phyloP scores from a whole-genome alignment of 805 yeast species.

The Candida parachauliodes region DNA sequence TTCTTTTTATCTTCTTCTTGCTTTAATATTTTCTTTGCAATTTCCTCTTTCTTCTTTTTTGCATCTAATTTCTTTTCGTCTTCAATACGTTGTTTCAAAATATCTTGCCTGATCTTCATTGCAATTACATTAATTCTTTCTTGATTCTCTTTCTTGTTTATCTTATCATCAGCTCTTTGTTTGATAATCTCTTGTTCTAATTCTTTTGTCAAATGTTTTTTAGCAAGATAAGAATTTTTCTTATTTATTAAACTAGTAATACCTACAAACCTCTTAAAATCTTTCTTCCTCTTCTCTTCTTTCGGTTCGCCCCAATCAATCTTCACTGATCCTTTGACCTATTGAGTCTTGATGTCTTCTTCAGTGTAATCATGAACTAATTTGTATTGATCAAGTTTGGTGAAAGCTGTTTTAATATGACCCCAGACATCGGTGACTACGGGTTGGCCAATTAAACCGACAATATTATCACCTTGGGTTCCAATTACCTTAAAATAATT shows the following conservation, averaged over 20 bases:
- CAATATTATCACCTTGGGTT: conserved; percentile 39
- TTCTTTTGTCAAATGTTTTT: not conserved
- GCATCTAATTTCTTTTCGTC: not conserved
- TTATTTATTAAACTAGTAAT: not conserved
- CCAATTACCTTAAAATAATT: conserved; percentile 65
- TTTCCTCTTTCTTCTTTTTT: not conserved
- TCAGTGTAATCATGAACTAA: conserved; percentile 35
- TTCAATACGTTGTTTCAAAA: not conserved
- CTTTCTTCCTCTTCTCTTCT: not conserved
- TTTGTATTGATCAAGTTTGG: conserved; percentile 24
- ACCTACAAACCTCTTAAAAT: not conserved
- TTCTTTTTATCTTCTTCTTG: not conserved
- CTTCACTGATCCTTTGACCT: not conserved
- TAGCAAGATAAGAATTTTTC: not conserved
- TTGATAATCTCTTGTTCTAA: not conserved
- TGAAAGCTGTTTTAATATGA: conserved; percentile 27
- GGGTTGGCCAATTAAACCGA: conserved; percentile 26
- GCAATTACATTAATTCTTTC: conserved; percentile 3
- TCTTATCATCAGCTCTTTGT: not conserved
- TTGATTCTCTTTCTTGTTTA: conserved; percentile 1
- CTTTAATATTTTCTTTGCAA: not conserved
- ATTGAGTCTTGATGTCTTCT: conserved; percentile 19
- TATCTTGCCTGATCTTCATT: not conserved
- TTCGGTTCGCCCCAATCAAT: conserved; percentile 6
- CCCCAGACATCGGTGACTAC: conserved; percentile 36